phyloP scores from a whole-genome alignment of 345 rosid species.

The Salix suchowensis region DNA sequence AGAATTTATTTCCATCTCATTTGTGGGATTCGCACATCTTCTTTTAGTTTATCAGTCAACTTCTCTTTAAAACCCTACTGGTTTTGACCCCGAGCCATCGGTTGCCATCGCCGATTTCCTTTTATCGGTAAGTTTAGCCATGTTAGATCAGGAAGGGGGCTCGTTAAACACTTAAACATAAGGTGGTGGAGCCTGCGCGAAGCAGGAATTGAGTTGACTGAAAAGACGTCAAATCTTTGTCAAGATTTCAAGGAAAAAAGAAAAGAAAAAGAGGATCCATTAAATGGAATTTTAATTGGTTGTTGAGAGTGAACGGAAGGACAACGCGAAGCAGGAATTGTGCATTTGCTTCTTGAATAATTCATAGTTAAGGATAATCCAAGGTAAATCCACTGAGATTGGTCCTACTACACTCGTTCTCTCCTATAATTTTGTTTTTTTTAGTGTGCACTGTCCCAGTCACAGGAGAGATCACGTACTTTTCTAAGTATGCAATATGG shows the following conservation, averaged over 20 bases:
- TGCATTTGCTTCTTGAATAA: slow-evolving; percentile 5
- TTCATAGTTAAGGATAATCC: not conserved
- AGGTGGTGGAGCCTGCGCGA: slow-evolving; percentile 10
- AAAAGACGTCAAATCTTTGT: slow-evolving; percentile 6
- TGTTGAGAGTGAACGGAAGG: not conserved
- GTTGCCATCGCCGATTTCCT: not conserved
- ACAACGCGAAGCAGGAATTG: not conserved
- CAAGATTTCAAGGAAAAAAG: not conserved
- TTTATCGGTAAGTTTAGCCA: not conserved
- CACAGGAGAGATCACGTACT: not conserved
- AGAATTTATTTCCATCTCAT: slow-evolving; percentile 52
- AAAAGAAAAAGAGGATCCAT: slow-evolving; percentile 11
- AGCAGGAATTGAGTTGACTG: not conserved
- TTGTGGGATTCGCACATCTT: slow-evolving; percentile 23
- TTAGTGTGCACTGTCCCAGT: slow-evolving; percentile 4
- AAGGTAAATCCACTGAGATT: not conserved
- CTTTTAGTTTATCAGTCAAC: slow-evolving; percentile 30
- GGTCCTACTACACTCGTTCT: slow-evolving; percentile 7
- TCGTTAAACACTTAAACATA: not conserved
- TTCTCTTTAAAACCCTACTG: slow-evolving; percentile 25
- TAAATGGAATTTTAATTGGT: slow-evolving; percentile 11
- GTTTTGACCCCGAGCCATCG: slow-evolving; percentile 17
- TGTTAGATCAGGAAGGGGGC: not conserved
- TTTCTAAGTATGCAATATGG: not conserved
- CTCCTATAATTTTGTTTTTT: not conserved